Base-by-base conservation (phyloP, 108 stramenopile genomes). In the Pseudonitzschia delicatissima region DNA sequence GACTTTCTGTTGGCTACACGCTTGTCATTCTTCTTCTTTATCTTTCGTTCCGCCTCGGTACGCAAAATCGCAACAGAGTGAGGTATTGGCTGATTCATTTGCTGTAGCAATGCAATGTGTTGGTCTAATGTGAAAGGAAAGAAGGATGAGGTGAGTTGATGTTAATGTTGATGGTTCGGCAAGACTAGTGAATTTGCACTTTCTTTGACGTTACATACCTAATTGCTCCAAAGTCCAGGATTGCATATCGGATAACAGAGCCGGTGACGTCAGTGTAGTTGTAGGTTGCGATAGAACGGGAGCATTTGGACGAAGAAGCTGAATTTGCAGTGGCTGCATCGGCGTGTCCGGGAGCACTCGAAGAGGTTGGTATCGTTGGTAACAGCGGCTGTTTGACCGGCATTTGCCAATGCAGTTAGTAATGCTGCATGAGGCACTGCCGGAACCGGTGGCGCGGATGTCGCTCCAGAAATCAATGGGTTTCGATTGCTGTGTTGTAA, bases 1-100 rank as follows among this genome's bases (percentile, higher is more conserved):
- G 92, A 92, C 60, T 82, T 93, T 51, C 96, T 72, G 47, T 96
- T 96, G 20, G 96, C 93, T 1, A 88, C 72, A 17, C 93, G 80
- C 69, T 96, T 96, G 42, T 85, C 88, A 40, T 67, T 74, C 36
- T 79, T 80, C 77, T 90, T 91, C 69, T 90, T 84, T 59, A 93
- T 88, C 49, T 79, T 85, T 5, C 85, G 77, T 32, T 81, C 73
- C 3, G 84, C 77, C 45, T 89, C 88, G 5, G 87, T 77, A 13
- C 86, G 71, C 35, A 93, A 72, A 11, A 88, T 45, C 5, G 82
- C 72, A 35, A 93, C 64, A 8, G 85, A 68, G 44, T 86, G 92
- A 15, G 88, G 87, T 28, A 93, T 68, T 8, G 85, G 70, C 49
- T 88, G 87, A 35, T 84, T 69, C 29, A 78, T 57, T 35, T 87